phyloP scores from a whole-genome alignment of 75 land plant genomes.

The Cryptomeria japonica region DNA sequence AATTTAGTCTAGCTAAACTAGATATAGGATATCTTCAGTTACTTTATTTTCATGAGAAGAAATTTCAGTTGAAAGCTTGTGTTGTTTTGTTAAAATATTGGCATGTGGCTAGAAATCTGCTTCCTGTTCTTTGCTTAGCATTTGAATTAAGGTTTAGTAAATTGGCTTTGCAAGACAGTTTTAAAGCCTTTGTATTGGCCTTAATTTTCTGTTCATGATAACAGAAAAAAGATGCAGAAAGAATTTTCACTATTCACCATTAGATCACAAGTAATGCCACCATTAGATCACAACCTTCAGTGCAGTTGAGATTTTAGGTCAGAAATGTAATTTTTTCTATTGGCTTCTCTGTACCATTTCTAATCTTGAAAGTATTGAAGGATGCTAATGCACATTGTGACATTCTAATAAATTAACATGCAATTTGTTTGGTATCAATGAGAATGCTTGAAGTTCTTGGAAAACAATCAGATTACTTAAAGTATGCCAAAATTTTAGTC shows the following conservation, averaged over 20 bases:
- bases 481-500: neutral
- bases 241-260: neutral
- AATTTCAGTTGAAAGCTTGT: neutral
- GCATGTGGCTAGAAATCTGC: neutral
- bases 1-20: neutral
- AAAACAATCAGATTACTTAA: neutral
- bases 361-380: neutral
- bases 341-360: neutral
- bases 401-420: neutral
- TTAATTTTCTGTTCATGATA: neutral
- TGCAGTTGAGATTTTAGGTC: neutral
- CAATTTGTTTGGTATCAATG: neutral
- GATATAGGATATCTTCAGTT: neutral
- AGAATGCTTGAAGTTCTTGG: neutral
- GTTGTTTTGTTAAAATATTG: neutral
- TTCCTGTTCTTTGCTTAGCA: neutral
- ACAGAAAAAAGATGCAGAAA: neutral
- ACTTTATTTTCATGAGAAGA: neutral
- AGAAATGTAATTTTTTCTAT: neutral
- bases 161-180: neutral
- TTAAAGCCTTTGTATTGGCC: neutral
- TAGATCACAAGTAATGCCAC: neutral
- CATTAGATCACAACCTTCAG: neutral
- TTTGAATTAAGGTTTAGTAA: neutral
- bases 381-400: neutral